A percentile compares a stretch with the other conserved stretches of the same genome.
phyloP scores from a whole-genome alignment of 768 basidiomycete species.

The Astraeus odoratus region DNA sequence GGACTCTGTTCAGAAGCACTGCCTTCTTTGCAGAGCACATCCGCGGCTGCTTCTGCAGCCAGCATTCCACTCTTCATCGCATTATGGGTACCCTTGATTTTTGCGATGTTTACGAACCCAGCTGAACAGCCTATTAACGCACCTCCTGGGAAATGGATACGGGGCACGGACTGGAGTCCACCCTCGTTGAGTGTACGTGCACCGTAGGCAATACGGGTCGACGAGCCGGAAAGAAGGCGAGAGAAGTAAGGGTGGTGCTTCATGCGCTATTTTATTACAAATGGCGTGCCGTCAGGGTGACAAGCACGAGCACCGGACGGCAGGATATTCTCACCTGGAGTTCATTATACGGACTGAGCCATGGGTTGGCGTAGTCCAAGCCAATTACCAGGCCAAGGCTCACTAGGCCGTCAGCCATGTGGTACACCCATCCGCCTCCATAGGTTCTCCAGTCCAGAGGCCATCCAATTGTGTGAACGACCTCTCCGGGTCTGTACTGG shows the following conservation, averaged over 20 bases:
- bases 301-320: too few relatives aligned
- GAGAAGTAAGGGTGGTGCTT: slow-evolving; percentile 95
- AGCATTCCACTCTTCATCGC: slow-evolving; percentile 99
- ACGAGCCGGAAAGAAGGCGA: slow-evolving; percentile 64
- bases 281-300: slow-evolving; percentile 8
- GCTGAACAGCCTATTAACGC: slow-evolving; percentile 93
- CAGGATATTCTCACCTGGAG: slow-evolving; percentile 66
- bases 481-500: slow-evolving; percentile 57
- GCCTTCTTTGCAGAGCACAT: slow-evolving; percentile 36
- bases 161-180: slow-evolving; percentile 86
- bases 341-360: slow-evolving; percentile 85
- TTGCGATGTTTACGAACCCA: slow-evolving; percentile 93
- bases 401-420: slow-evolving; percentile 89
- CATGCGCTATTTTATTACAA: slow-evolving; percentile 51
- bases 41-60: slow-evolving; percentile 83
- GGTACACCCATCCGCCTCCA: slow-evolving; percentile 93
- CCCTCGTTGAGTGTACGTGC: slow-evolving; percentile 90
- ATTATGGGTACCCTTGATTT: slow-evolving; percentile 98
- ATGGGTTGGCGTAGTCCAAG: slow-evolving; percentile 92
- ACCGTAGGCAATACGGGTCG: slow-evolving; percentile 82
- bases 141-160: slow-evolving; percentile 85
- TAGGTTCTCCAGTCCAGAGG: slow-evolving; percentile 71
- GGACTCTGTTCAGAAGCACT: slow-evolving; percentile 10
- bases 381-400: slow-evolving; percentile 89
- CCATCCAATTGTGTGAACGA: slow-evolving; percentile 95